Evolutionary conservation across 345 rosid genomes (phyloP).

Genomic region (Boechera retrofracta): DNA sequence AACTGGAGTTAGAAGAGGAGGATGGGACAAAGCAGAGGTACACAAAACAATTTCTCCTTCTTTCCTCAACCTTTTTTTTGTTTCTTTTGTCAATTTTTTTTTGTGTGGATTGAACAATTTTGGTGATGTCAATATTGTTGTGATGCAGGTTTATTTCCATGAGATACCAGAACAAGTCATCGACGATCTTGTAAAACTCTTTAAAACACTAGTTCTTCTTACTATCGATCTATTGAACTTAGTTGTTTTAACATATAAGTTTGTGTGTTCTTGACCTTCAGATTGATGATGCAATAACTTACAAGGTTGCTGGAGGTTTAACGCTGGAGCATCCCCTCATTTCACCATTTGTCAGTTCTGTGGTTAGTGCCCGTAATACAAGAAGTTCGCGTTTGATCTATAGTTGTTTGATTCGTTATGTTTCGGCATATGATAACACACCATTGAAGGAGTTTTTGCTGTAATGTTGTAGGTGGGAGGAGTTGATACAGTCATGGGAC

Average conservation of each 20-base stretch:
- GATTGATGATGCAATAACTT: conserved; percentile 79
- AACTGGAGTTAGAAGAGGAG: conserved; percentile 77
- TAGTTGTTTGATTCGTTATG: neutral
- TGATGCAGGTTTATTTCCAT: conserved; percentile 84
- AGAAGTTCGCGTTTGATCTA: neutral
- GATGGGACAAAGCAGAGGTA: conserved; percentile 95
- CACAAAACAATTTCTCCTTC: neutral
- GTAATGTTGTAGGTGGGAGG: conserved; percentile 69
- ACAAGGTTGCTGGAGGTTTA: conserved; percentile 85
- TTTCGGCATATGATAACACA: conserved; percentile 48
- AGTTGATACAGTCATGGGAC: conserved; percentile 88
- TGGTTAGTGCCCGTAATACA: conserved; percentile 52
- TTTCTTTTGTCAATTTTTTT: neutral
- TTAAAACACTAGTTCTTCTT: neutral
- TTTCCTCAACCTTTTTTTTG: neutral
- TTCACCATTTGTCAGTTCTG: conserved; percentile 76
- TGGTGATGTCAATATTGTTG: conserved; percentile 18
- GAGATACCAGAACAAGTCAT: conserved; percentile 83
- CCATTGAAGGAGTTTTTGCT: conserved; percentile 54
- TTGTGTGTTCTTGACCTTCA: conserved; percentile 32
- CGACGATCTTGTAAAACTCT: conserved; percentile 68
- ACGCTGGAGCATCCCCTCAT: conserved; percentile 86
- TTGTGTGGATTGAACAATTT: neutral
- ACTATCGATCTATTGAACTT: neutral
- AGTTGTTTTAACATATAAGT: neutral